Evolutionary conservation across 2,329 filamentous ascomycete species (phyloP), one percentile per base, ranked within the genome.

Genomic region (Orbilia quercus): DNA sequence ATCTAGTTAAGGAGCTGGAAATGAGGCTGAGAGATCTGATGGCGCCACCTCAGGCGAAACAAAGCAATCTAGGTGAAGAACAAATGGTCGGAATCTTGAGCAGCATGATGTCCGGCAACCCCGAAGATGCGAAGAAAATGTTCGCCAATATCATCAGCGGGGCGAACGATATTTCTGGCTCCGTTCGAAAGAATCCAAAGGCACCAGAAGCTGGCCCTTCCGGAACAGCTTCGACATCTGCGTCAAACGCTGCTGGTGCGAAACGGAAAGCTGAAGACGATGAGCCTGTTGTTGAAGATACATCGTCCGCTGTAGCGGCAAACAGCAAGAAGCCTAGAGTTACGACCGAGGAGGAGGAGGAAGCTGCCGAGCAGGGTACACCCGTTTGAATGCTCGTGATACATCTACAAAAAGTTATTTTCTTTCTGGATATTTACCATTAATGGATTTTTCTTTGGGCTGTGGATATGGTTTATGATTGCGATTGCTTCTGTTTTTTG

Each of bases 1-100:
- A 92, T 73, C 87, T 95, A 76, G 85, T 94, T 51, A 85, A 85
- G 59, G 91, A 95, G 76, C 91, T 95, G 87, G 88, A 92, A 81
- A 86, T 89, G 79, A 84, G 90, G 76, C 87, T 90, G 82, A 81
- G 86, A 81, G 62, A 76, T 75, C 66, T 72, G 62, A 75, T 76
- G 40, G 25, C 25, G 20, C 16, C 65, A 50, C 18, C 64, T 22
- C 40, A 31, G 11, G 57, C 42, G 48, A 71, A 63, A 38, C 51
- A 40, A 22, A 28, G 16, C 23, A 38, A 25, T 38, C 50, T 75
- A 69, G 79, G 76, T 78, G 85, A 44, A 7, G 80, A 82, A 12
- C 80, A 84, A 18, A 80, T 85, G 50, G 82, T 85, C 57, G 88
- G 89, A 28, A 83, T 92, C 23, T 82, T 92, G 5, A 88, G 89